Conservation (phyloP, 2,329 filamentous ascomycete genomes). For the Zymoseptoria brevis region DNA sequence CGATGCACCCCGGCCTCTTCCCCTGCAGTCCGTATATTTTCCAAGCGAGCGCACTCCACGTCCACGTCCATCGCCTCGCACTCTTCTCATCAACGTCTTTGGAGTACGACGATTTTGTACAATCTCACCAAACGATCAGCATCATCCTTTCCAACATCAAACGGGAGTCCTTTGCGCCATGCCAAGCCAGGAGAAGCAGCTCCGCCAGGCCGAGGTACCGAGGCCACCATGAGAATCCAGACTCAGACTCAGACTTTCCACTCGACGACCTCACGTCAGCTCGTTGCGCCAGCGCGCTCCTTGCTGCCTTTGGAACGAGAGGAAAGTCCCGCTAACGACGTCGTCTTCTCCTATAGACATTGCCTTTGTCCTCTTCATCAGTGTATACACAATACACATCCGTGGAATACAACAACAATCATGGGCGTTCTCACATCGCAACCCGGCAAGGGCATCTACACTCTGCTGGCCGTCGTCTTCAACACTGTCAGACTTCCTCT, state of each 20-base stretch:
- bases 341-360: neutral
- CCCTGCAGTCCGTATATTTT: neutral
- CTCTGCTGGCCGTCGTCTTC: conserved; percentile 29
- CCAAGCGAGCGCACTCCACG: neutral
- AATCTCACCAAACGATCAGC: neutral
- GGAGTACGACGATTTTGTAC: neutral
- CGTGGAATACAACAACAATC: neutral
- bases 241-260: neutral
- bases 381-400: neutral
- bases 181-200: neutral
- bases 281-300: neutral
- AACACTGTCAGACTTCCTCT: conserved; percentile 33
- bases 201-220: neutral
- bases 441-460: conserved; percentile 36
- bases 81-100: neutral
- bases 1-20: neutral
- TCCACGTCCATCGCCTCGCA: neutral
- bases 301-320: neutral
- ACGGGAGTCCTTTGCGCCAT: neutral
- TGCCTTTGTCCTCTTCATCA: neutral
- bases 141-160: neutral
- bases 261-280: neutral
- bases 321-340: neutral
- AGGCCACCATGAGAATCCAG: neutral
- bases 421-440: conserved; percentile 26